A percentile compares a stretch with the other conserved stretches of the same genome.
phyloP scores from a whole-genome alignment of 148 eudicot species.

The Heliosperma pusillum region DNA sequence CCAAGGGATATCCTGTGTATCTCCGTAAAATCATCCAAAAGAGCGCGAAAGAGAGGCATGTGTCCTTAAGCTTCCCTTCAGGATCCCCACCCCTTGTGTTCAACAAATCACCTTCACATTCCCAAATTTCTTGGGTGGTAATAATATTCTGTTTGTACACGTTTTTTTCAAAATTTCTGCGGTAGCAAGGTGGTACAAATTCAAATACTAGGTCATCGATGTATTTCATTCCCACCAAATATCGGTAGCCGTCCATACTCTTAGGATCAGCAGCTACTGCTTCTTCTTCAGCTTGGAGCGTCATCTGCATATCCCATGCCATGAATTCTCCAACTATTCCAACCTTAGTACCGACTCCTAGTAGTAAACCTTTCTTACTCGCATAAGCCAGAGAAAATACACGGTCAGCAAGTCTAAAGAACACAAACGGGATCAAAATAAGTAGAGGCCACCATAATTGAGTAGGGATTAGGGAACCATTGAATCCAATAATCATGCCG shows the following conservation, averaged over 20 bases:
- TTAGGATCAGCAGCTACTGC: neutral
- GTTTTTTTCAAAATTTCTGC: slow-evolving; percentile 10
- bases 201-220: too few relatives aligned
- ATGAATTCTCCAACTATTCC: neutral
- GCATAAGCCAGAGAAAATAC: neutral
- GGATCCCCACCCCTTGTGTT: slow-evolving; percentile 4
- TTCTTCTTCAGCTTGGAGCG: neutral
- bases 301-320: neutral
- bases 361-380: neutral
- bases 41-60: slow-evolving; percentile 9
- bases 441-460: too few relatives aligned
- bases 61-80: slow-evolving; percentile 4
- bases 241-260: neutral
- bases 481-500: neutral
- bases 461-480: neutral
- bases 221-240: slow-evolving; percentile 5
- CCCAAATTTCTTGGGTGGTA: slow-evolving; percentile 10
- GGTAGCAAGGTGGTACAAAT: slow-evolving; percentile 4
- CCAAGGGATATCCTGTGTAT: slow-evolving; percentile 2
- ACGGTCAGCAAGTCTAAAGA: neutral
- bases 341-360: neutral
- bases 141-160: neutral
- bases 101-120: slow-evolving; percentile 11
- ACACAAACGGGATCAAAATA: neutral
- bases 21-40: slow-evolving; percentile 11